These are phyloP conservation scores for Fraxinus paxiana DNA, from an alignment of 305 asterid species.

Conservation along the genomic window DNA sequence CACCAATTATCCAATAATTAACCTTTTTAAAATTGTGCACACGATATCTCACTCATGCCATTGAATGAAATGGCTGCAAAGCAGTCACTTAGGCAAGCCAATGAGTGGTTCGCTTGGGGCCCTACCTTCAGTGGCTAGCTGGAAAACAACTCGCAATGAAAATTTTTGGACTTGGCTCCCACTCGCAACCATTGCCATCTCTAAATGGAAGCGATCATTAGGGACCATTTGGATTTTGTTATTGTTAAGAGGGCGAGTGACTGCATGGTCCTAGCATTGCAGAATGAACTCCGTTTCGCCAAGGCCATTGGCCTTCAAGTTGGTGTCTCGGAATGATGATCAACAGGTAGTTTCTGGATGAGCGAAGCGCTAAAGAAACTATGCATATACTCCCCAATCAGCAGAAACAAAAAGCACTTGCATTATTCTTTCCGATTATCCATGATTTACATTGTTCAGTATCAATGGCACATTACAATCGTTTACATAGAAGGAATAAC, in stretches of 20 bases:
- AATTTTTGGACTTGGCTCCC: background rate
- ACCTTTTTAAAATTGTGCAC: background rate
- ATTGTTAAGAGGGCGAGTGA: background rate
- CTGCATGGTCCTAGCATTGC: background rate
- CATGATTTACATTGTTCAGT: conserved; percentile 1
- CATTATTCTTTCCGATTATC: background rate
- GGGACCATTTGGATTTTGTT: background rate
- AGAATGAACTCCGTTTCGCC: background rate
- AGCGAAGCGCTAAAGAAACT: background rate
- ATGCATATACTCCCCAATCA: background rate
- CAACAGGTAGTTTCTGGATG: background rate
- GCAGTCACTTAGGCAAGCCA: background rate
- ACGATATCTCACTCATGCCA: background rate
- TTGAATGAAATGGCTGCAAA: background rate
- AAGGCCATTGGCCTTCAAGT: background rate
- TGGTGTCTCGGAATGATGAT: background rate
- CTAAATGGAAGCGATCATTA: too few relatives aligned
- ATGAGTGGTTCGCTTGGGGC: background rate
- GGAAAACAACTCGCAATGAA: background rate
- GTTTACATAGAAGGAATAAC: background rate
- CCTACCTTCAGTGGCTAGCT: background rate
- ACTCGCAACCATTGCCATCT: background rate
- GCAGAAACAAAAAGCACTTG: background rate
- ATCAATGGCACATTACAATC: conserved; percentile 2
- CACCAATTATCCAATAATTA: too few relatives aligned